A percentile compares a stretch with the other conserved stretches of the same genome.
Evolutionary conservation across 106 monocot species (phyloP).

Genomic region (Narthecium ossifragum): DNA sequence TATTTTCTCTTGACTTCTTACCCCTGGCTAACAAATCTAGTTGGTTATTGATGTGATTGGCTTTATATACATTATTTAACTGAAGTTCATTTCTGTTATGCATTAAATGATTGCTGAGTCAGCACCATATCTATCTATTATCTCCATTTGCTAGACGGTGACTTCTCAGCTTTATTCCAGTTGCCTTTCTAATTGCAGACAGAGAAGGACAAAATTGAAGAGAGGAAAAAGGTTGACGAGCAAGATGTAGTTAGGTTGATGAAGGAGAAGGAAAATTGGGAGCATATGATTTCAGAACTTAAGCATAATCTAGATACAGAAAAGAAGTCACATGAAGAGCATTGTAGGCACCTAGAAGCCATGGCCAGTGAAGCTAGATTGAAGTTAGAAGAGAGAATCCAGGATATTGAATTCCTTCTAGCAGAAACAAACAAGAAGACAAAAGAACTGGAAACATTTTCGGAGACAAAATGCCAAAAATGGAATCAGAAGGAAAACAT

Average conservation of each 20-base stretch:
- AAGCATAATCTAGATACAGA: constrained; percentile 49
- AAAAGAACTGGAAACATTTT: constrained; percentile 46
- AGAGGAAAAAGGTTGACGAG: constrained; percentile 54
- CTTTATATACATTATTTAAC: too few species aligned
- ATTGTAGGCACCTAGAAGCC: constrained; percentile 32
- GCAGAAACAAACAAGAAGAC: constrained; percentile 46
- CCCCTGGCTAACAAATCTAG: too few species aligned
- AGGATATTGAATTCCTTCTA: constrained; percentile 46
- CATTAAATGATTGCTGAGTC: too few species aligned
- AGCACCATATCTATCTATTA: too few species aligned
- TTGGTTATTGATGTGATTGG: too few species aligned
- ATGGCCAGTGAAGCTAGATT: constrained; percentile 25
- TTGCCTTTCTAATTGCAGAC: constrained; percentile 35
- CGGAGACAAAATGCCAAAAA: constrained; percentile 46
- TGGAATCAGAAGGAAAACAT: constrained; percentile 68
- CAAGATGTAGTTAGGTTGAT: constrained; percentile 46
- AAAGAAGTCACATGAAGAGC: constrained; percentile 43
- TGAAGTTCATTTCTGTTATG: too few species aligned
- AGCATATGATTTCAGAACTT: constrained; percentile 47
- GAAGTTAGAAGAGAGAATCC: constrained; percentile 16
- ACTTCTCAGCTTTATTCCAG: too few species aligned
- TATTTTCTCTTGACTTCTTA: too few species aligned
- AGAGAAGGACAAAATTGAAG: constrained; percentile 60
- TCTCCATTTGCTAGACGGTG: too few species aligned
- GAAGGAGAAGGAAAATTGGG: constrained; percentile 71